Base-by-base conservation (phyloP, 164 flowering plant species). In the Malania oleifera region DNA sequence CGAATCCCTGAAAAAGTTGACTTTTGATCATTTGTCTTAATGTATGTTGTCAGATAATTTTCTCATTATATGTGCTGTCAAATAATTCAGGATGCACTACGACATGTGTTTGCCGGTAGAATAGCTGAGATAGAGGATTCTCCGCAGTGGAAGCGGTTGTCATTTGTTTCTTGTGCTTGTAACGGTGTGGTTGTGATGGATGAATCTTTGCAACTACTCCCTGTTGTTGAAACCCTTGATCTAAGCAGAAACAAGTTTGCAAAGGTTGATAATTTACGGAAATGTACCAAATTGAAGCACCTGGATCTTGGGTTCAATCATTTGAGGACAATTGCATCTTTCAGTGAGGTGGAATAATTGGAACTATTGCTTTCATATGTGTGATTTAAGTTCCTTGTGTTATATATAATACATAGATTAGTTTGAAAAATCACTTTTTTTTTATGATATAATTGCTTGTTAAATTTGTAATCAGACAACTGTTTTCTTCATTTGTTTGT, bases 301-400 rank as follows among this genome's bases (percentile, higher is more conserved):
- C 69, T 93, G 62, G 99, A 93, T 74, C 89, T 93, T 54, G 98
- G 99, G 47, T 93, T 90, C 70, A 93, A 90, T 85, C 78, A 86
- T 39, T 60, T 93, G 39, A 61, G 87, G 58, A 67, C 84, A 18
- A 64, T 88, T 48, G 47, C 83, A 27, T 78, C 82, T 14, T 75
- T 93, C 27, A 72, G 52, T 63, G 82, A 83, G 99, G 99, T 93
- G n/a, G 62, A 6, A 20, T 18, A 17, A 28, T 10, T 28, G 54
- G 9, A 25, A 9, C 9, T 31, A 31, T 9, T 31, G 35, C 35
- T 31, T 18, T 52, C 11, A 27, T 52, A 5, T 28, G 2, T 19
- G 28, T 26, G 20, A 52, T 52, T 52, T 7, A 5, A 6, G 20
- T 46, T n/a, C 23, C n/a, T 31, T 31, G 9, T 4, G 35, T 9